Evolutionary conservation across 768 basidiomycete genomes (phyloP), one percentile per base, ranked within the genome.

Genomic region (Phylloporus sp.): DNA sequence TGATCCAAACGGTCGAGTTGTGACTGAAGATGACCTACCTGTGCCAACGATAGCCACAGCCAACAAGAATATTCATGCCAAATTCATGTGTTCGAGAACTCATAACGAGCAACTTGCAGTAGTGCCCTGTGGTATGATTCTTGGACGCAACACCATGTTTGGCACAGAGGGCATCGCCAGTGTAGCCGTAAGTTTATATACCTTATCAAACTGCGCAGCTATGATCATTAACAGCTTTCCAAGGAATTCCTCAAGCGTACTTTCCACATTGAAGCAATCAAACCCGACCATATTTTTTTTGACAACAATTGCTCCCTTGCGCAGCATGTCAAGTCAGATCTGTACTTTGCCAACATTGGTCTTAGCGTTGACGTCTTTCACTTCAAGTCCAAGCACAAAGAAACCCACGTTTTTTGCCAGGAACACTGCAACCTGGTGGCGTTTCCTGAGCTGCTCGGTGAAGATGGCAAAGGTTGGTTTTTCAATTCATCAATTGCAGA

Each of bases 361-460:
- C 56, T 73, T 3, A 53, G 54, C 2, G 69, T 76, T 0, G 70
- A 76, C 28, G 67, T 72, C 0, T 76, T 73, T 28, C 74, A 75
- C 35, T 70, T 64, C 59, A 64, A 65, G 15, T 59, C 34, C 4
- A 35, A 35, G n/a, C 34, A 35, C 9, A 35, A 35, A 9, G n/a
- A 4, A 1, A 35, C 34, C 0, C 6, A 35, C 5, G 1, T 6
- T 5, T n/a, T 35, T 7, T 35, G 34, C n/a, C 34, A 35, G n/a
- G 34, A 35, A 10, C 6, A 18, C 6, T 35, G 34, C 34, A 35
- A 35, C 5, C 16, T 35, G 34, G 4, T 4, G 2, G n/a, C 15
- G 6, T 35, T n/a, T 10, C 34, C 34, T 16, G 34, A 35, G n/a
- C 10, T 35, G 1, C 15, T 35, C 3, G 34, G 18, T 6, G 6